Evolutionary conservation across 202 grass and related monocot genomes (phyloP).

Genomic region (Zoysia matrella): DNA sequence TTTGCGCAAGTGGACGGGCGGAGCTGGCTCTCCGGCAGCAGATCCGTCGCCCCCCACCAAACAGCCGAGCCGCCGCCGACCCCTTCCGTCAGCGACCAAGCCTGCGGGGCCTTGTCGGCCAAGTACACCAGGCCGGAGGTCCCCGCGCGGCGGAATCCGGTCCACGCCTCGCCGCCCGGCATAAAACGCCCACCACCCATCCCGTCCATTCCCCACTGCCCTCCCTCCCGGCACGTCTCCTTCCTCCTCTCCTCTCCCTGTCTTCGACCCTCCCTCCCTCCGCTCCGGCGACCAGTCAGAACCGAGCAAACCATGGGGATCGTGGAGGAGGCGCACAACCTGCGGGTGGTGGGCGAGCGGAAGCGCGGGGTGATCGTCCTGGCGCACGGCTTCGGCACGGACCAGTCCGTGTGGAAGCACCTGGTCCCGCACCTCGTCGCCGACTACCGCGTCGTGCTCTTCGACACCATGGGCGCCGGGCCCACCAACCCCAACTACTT

Average conservation of each 20-base stretch:
- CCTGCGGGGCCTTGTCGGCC: background rate
- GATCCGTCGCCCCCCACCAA: background rate
- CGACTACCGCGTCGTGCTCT: conserved; percentile 90
- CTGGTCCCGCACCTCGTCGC: conserved; percentile 90
- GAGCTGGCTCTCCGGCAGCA: background rate
- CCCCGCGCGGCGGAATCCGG: conserved; percentile 27
- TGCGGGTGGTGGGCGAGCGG: conserved; percentile 74
- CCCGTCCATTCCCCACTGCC: conserved; percentile 16
- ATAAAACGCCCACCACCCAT: conserved; percentile 43
- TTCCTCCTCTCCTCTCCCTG: no score
- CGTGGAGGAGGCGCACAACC: conserved; percentile 90
- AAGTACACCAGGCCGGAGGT: background rate
- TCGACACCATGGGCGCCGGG: conserved; percentile 97
- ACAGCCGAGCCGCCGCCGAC: background rate
- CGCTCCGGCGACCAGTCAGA: background rate
- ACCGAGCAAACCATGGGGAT: conserved; percentile 56
- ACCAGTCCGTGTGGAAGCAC: conserved; percentile 99
- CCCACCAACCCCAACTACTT: conserved; percentile 99
- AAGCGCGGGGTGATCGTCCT: conserved; percentile 82
- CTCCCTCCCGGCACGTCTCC: background rate
- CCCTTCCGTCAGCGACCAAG: background rate
- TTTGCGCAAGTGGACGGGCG: no score
- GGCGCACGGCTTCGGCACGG: conserved; percentile 96
- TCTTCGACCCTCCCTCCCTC: background rate
- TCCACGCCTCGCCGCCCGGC: conserved; percentile 11